Evolutionary conservation across 768 basidiomycete genomes (phyloP).

Genomic region (Roridomyces roridus): DNA sequence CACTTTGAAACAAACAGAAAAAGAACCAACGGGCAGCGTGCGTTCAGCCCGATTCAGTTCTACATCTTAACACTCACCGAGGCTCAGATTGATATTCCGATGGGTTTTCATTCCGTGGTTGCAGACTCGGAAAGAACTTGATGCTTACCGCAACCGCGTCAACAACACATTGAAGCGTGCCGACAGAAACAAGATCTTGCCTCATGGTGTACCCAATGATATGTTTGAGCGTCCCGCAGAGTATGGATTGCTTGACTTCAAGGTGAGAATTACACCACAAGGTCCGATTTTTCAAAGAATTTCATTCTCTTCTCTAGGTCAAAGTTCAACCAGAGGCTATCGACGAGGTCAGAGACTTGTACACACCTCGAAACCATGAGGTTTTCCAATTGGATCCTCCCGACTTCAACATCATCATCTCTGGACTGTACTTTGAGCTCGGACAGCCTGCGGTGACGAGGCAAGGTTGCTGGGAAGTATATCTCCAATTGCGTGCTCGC

Average conservation of each 20-base stretch:
- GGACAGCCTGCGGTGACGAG: slow-evolving; percentile 28
- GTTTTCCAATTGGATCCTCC: neutral
- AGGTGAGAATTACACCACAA: slow-evolving; percentile 33
- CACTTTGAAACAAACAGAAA: neutral
- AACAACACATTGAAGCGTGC: slow-evolving; percentile 28
- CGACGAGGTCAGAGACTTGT: slow-evolving; percentile 9
- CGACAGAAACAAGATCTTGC: slow-evolving; percentile 42
- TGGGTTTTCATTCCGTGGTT: slow-evolving; percentile 46
- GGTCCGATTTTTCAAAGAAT: neutral
- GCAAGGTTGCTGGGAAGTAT: neutral
- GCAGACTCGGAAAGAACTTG: slow-evolving; percentile 41
- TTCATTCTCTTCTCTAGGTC: slow-evolving; percentile 12
- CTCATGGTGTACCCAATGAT: slow-evolving; percentile 37
- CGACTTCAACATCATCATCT: neutral
- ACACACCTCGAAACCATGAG: neutral
- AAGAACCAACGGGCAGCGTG: neutral
- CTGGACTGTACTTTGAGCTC: neutral
- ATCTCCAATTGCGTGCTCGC: slow-evolving; percentile 28
- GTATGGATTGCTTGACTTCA: slow-evolving; percentile 37
- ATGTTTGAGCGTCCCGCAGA: slow-evolving; percentile 34
- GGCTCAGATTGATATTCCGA: slow-evolving; percentile 36
- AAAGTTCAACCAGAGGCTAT: slow-evolving; percentile 21
- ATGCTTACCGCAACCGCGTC: slow-evolving; percentile 27
- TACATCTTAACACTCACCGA: neutral
- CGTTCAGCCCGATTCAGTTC: too few relatives aligned